Percentiles rank a stretch among this genome's conserved stretches.
Conservation (phyloP, 108 stramenopile species). For the Discostella stelligeroides region DNA sequence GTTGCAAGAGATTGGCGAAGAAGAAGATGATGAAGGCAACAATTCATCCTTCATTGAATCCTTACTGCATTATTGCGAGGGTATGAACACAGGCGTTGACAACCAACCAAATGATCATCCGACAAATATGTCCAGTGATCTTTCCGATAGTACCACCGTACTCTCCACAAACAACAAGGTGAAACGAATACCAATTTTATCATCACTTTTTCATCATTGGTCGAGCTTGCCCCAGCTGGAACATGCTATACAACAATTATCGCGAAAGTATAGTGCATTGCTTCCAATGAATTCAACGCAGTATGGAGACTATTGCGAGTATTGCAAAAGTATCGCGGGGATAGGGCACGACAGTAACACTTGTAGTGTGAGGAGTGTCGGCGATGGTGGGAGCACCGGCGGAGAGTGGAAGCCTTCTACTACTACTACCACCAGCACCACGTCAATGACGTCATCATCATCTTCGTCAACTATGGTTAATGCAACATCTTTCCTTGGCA, state of each 20-base stretch:
- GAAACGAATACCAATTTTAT: conserved; percentile 24
- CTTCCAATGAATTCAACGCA: conserved; percentile 20
- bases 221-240: conserved; percentile 29
- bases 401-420: too few relatives aligned
- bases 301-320: conserved; percentile 22
- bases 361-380: too few relatives aligned
- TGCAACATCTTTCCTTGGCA: too few relatives aligned
- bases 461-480: too few relatives aligned
- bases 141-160: too few relatives aligned
- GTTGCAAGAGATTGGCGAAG: conserved; percentile 26
- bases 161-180: too few relatives aligned
- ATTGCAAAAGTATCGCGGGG: conserved; percentile 1
- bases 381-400: too few relatives aligned
- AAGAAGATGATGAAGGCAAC: background rate
- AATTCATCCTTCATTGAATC: conserved; percentile 14
- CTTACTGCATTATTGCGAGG: conserved; percentile 29
- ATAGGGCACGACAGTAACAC: too few relatives aligned
- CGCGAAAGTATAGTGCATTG: conserved; percentile 15
- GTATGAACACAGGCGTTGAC: conserved; percentile 4
- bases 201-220: conserved; percentile 39
- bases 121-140: too few relatives aligned
- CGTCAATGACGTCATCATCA: too few relatives aligned
- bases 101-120: too few relatives aligned
- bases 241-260: conserved; percentile 30
- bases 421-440: too few relatives aligned